These are phyloP conservation scores for Coemansia sp. DNA, from an alignment of 192 early-diverging fungal genomes.

Conservation along the genomic window DNA sequence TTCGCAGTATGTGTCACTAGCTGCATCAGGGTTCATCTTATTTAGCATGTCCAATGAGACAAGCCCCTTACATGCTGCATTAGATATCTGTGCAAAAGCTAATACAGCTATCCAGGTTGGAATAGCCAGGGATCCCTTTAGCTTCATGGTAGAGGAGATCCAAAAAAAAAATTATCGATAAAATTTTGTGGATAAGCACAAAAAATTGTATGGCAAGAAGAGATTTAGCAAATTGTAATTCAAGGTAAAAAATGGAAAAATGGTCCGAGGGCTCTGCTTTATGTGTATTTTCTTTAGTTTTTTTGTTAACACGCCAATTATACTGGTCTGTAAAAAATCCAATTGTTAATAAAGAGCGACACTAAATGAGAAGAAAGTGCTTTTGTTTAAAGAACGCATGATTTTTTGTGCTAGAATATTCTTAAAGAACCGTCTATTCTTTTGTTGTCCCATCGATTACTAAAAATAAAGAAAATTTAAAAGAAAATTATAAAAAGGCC, in stretches of 20 bases:
- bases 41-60: background rate
- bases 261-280: background rate
- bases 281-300: background rate
- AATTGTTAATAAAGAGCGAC: background rate
- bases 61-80: slow-evolving; percentile 3
- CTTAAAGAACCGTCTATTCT: background rate
- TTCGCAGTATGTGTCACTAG: background rate
- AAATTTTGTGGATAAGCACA: background rate
- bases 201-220: background rate
- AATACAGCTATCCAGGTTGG: background rate
- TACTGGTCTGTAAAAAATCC: no score
- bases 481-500: background rate
- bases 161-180: background rate
- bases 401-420: background rate
- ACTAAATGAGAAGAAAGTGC: background rate
- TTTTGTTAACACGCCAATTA: background rate
- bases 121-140: background rate
- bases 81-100: background rate
- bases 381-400: background rate
- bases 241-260: background rate
- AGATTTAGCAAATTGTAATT: background rate
- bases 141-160: background rate
- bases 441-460: background rate
- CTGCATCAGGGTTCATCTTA: slow-evolving; percentile 6
- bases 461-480: background rate